Conservation (phyloP, 1,284 basidiomycete species). For the Caloboletus inedulis region DNA sequence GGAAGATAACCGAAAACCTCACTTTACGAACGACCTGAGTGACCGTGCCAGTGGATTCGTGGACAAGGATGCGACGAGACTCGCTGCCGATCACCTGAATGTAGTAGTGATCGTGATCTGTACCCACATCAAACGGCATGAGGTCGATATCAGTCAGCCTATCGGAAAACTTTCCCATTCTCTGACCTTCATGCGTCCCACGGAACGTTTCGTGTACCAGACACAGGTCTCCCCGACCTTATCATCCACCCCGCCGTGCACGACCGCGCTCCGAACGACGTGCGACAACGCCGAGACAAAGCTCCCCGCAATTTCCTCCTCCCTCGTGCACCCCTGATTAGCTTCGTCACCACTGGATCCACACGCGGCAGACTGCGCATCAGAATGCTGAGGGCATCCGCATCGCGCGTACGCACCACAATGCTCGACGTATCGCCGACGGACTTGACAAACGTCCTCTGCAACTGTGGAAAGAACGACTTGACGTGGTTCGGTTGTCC, state of each 20-base stretch:
- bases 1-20: constrained; percentile 21
- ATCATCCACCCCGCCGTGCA: constrained; percentile 66
- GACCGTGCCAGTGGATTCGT: constrained; percentile 54
- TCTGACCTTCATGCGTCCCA: constrained; percentile 64
- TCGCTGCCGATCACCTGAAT: constrained; percentile 65
- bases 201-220: constrained; percentile 79
- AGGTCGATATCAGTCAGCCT: background rate
- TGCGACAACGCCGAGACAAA: constrained; percentile 74
- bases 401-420: constrained; percentile 81
- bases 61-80: constrained; percentile 67
- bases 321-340: constrained; percentile 66
- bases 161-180: no score
- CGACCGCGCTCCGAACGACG: constrained; percentile 70
- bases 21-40: constrained; percentile 70
- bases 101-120: constrained; percentile 77
- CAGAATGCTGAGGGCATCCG: constrained; percentile 82
- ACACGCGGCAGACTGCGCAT: constrained; percentile 89
- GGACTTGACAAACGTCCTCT: constrained; percentile 96
- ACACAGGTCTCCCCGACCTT: constrained; percentile 70
- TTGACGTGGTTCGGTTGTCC: constrained; percentile 83
- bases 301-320: constrained; percentile 72
- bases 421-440: constrained; percentile 78
- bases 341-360: constrained; percentile 86
- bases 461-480: constrained; percentile 98
- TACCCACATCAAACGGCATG: background rate